These are phyloP conservation scores for Yamadazyma tumulicola DNA, from an alignment of 805 yeast species.

Conservation along the genomic window DNA sequence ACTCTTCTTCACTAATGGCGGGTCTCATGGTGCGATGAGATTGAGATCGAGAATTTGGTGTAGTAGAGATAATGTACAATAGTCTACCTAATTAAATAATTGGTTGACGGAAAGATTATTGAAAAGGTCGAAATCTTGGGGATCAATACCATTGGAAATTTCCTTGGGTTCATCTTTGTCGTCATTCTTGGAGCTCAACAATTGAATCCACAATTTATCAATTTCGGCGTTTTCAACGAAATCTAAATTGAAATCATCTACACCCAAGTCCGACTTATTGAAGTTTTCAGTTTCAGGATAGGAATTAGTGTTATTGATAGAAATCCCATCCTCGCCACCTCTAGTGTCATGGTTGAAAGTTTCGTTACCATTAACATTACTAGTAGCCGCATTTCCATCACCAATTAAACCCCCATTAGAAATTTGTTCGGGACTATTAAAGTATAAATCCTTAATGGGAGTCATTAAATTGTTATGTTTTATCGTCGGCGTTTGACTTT, in stretches of 20 bases:
- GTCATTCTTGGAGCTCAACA: constrained; percentile 23
- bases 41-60: too few relatives aligned
- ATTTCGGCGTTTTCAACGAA: constrained; percentile 25
- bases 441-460: neutral
- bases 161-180: neutral
- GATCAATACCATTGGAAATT: too few relatives aligned
- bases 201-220: constrained; percentile 34
- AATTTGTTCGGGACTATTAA: neutral
- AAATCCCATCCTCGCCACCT: neutral
- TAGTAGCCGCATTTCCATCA: neutral
- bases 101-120: neutral
- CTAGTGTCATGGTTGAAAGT: neutral
- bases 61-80: too few relatives aligned
- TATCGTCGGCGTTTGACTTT: constrained; percentile 1
- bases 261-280: constrained; percentile 1
- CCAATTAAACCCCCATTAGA: neutral
- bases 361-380: too few relatives aligned
- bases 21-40: constrained; percentile 7
- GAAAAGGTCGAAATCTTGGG: constrained; percentile 1
- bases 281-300: neutral
- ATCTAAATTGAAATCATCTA: constrained; percentile 12
- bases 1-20: constrained; percentile 8
- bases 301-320: neutral
- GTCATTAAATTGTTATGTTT: neutral
- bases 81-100: neutral